Evolutionary conservation across 176 grass and related monocot species (phyloP).

Genomic region (Rhynchospora tenuis): DNA sequence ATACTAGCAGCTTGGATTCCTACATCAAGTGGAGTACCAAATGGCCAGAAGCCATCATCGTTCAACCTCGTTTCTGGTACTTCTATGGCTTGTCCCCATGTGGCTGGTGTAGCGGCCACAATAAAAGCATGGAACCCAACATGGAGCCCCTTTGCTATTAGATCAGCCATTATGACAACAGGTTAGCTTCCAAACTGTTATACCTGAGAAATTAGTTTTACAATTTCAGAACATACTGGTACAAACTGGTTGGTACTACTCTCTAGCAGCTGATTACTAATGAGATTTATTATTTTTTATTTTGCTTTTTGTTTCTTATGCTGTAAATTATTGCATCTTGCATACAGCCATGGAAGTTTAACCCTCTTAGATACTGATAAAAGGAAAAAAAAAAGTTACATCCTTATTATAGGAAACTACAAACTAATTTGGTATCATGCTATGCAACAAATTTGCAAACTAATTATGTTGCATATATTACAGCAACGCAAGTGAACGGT

Average conservation of each 20-base stretch:
- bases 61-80: slow-evolving; percentile 88
- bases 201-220: background rate
- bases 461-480: background rate
- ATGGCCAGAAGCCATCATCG: slow-evolving; percentile 53
- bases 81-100: slow-evolving; percentile 91
- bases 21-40: slow-evolving; percentile 28
- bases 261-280: background rate
- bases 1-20: slow-evolving; percentile 87
- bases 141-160: slow-evolving; percentile 73
- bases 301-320: background rate
- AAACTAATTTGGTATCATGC: background rate
- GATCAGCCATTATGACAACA: slow-evolving; percentile 83
- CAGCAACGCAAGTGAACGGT: slow-evolving; percentile 62
- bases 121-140: slow-evolving; percentile 73
- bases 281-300: background rate
- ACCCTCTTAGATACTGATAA: background rate
- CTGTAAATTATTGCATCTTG: background rate
- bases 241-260: background rate
- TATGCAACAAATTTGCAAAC: background rate
- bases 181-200: slow-evolving; percentile 17
- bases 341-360: background rate
- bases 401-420: background rate
- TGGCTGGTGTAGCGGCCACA: slow-evolving; percentile 52
- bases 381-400: background rate
- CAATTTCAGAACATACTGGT: background rate